phyloP scores from a whole-genome alignment of 164 flowering plant species.

The Liriodendron chinense region DNA sequence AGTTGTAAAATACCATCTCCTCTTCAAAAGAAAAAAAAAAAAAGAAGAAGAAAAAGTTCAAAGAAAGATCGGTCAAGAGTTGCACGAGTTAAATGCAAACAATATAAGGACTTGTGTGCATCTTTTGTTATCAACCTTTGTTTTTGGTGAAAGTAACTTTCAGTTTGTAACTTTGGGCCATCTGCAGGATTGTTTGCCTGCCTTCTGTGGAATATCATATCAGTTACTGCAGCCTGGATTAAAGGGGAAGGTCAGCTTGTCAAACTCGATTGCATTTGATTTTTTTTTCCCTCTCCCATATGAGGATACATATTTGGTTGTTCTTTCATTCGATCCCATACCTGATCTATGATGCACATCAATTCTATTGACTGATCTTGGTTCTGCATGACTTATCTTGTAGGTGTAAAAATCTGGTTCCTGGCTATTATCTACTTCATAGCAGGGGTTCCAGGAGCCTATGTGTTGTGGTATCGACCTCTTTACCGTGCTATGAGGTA shows the following conservation, averaged over 20 bases:
- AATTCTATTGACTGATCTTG: constrained; percentile 5
- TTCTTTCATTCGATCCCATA: background rate
- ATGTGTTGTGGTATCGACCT: constrained; percentile 96
- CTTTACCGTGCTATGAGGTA: constrained; percentile 98
- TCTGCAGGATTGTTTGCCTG: constrained; percentile 37
- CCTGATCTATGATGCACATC: background rate
- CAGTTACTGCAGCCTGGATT: constrained; percentile 91
- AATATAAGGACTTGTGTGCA: background rate
- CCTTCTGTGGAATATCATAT: constrained; percentile 84
- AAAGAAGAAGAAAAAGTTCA: background rate
- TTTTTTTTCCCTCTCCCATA: background rate
- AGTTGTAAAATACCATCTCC: background rate
- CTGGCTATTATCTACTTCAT: constrained; percentile 93
- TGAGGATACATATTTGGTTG: background rate
- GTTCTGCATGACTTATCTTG: constrained; percentile 8
- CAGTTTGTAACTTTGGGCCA: background rate
- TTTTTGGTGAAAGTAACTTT: background rate
- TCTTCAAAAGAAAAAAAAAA: background rate
- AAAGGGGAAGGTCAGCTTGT: constrained; percentile 68
- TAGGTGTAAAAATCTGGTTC: constrained; percentile 88
- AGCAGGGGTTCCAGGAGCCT: constrained; percentile 88
- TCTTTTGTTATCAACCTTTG: background rate
- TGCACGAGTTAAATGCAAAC: background rate
- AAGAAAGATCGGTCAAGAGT: background rate
- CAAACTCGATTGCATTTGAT: background rate